A percentile compares a stretch with the other conserved stretches of the same genome.
These are phyloP conservation scores for Pneumocystis oryctolagi DNA, from an alignment of 1,139 yeast genomes.

Conservation along the genomic window DNA sequence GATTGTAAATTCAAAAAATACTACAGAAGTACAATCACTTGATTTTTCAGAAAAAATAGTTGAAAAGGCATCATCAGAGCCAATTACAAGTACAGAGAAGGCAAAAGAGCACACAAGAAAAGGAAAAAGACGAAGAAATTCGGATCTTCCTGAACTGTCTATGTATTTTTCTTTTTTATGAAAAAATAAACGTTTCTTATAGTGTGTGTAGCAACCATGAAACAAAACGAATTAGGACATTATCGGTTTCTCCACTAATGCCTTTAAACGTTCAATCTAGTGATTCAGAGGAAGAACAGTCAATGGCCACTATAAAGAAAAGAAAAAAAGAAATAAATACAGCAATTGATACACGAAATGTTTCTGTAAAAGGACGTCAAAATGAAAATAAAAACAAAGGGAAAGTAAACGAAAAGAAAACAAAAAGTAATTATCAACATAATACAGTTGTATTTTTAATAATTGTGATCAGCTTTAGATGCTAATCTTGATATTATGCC, in stretches of 20 bases:
- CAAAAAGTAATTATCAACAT: not conserved
- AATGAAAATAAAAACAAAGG: not conserved
- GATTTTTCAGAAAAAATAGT: constrained; percentile 57
- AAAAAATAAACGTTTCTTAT: not conserved
- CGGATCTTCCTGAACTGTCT: not conserved
- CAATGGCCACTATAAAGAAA: not conserved
- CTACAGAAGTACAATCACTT: constrained; percentile 50
- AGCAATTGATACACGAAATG: not conserved
- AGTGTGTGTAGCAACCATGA: not conserved
- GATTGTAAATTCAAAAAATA: constrained; percentile 32
- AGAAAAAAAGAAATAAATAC: not conserved
- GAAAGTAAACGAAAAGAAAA: not conserved
- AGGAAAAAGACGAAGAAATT: not conserved
- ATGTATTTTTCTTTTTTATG: not conserved
- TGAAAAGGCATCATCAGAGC: constrained; percentile 21
- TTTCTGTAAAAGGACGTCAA: not conserved
- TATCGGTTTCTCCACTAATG: not conserved
- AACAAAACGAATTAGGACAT: not conserved
- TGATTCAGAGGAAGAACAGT: not conserved
- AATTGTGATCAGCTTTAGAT: not conserved
- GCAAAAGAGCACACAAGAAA: not conserved
- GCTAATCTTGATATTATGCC: not conserved
- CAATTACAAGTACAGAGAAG: not conserved
- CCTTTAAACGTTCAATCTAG: not conserved
- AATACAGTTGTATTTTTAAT: not conserved